These are phyloP conservation scores for Mortierella alpina DNA, from an alignment of 192 early-diverging fungal genomes.

Conservation along the genomic window DNA sequence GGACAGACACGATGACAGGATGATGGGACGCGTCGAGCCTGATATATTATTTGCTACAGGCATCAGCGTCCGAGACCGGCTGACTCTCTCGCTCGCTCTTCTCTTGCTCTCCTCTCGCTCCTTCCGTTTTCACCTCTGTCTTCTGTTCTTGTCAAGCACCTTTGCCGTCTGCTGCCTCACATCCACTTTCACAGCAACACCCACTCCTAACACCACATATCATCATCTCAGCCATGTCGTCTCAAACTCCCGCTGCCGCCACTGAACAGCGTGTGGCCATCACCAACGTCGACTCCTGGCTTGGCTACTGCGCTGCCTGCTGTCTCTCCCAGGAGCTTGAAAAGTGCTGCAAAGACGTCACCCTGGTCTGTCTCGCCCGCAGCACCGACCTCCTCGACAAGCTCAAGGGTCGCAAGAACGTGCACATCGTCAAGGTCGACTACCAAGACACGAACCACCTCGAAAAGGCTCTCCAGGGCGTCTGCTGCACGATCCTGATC, in stretches of 20 bases:
- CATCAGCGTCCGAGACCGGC: background rate
- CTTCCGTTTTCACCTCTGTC: too few species aligned
- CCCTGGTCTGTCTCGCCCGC: slow-evolving; percentile 21
- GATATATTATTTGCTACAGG: background rate
- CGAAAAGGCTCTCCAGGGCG: slow-evolving; percentile 9
- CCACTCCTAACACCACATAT: background rate
- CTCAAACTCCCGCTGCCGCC: background rate
- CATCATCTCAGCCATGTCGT: background rate
- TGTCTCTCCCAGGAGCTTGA: slow-evolving; percentile 24
- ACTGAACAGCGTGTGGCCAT: slow-evolving; percentile 9
- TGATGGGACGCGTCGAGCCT: background rate
- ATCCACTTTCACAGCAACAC: background rate
- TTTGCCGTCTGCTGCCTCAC: background rate
- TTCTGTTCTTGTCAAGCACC: too few species aligned
- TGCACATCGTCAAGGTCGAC: slow-evolving; percentile 19
- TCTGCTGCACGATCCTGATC: slow-evolving; percentile 15
- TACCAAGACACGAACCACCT: slow-evolving; percentile 17
- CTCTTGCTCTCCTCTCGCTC: background rate
- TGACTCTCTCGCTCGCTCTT: background rate
- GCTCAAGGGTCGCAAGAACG: slow-evolving; percentile 34
- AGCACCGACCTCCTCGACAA: slow-evolving; percentile 24
- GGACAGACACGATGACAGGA: background rate
- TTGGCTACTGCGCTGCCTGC: slow-evolving; percentile 22
- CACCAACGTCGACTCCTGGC: slow-evolving; percentile 23
- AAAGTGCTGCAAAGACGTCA: slow-evolving; percentile 15